These are phyloP conservation scores for Geotrichum candidum DNA, from an alignment of 1,139 yeast species.

Conservation along the genomic window DNA sequence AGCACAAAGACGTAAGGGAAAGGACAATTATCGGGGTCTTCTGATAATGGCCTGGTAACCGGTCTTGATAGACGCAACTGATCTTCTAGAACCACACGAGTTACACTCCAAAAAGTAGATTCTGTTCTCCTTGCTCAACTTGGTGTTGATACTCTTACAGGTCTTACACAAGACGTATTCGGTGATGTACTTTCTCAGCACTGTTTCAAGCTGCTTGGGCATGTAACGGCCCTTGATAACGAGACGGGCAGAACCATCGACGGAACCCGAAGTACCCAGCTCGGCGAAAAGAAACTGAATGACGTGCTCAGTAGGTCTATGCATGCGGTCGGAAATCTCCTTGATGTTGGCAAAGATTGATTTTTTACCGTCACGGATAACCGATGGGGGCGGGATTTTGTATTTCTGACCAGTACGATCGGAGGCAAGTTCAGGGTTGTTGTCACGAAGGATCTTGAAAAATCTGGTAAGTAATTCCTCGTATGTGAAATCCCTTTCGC, in stretches of 20 bases:
- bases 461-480: conserved; percentile 74
- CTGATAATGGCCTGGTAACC: conserved; percentile 93
- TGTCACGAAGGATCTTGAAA: conserved; percentile 75
- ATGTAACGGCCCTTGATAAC: conserved; percentile 97
- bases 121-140: conserved; percentile 93
- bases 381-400: conserved; percentile 95
- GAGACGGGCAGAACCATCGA: conserved; percentile 94
- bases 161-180: conserved; percentile 99
- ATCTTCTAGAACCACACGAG: conserved; percentile 95
- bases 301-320: conserved; percentile 94
- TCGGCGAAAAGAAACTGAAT: conserved; percentile 96
- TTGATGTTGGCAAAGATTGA: conserved; percentile 93
- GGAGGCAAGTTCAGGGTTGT: conserved; percentile 97
- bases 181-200: conserved; percentile 88
- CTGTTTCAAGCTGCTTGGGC: conserved; percentile 95
- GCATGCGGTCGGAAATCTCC: conserved; percentile 88
- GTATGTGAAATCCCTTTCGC: conserved; percentile 64
- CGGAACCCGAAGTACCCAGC: conserved; percentile 98
- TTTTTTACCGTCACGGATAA: conserved; percentile 97
- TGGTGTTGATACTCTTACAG: conserved; percentile 96
- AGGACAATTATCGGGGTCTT: conserved; percentile 27
- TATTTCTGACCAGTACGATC: conserved; percentile 89
- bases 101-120: conserved; percentile 96
- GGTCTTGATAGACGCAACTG: conserved; percentile 94
- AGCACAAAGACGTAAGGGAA: background rate